phyloP scores from a whole-genome alignment of 441 rosid species.

The Euphorbia schlechtendalii region DNA sequence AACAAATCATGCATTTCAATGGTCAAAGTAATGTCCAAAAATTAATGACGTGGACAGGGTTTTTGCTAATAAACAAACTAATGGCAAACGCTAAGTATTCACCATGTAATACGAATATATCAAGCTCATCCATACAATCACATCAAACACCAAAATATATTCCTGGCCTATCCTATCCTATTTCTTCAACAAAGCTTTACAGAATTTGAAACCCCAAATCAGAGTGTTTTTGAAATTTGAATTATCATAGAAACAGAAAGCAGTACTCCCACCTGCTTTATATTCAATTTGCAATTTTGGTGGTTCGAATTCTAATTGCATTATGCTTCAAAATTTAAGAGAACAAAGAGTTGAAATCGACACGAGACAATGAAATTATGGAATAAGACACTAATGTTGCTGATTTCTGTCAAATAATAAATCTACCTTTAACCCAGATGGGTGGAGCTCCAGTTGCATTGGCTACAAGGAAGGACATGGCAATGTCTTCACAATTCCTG shows the following conservation, averaged over 20 bases:
- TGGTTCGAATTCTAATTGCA: background rate
- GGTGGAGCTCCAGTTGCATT: slow-evolving; percentile 82
- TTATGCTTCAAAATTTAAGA: no score
- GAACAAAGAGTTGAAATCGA: slow-evolving; percentile 4
- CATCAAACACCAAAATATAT: background rate
- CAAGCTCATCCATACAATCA: background rate
- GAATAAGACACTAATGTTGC: slow-evolving; percentile 1
- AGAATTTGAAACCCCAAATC: background rate
- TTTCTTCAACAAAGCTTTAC: no score
- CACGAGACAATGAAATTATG: background rate
- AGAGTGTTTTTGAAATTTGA: background rate
- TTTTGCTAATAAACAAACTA: background rate
- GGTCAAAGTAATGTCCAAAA: background rate
- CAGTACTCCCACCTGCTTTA: no score
- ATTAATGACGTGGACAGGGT: background rate
- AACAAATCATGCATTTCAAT: no score
- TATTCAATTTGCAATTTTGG: slow-evolving; percentile 1
- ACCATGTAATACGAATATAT: no score
- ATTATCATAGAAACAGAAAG: no score
- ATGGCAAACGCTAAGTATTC: no score
- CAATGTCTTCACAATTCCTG: slow-evolving; percentile 98
- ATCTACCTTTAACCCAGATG: slow-evolving; percentile 86
- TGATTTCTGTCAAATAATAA: background rate
- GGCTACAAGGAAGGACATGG: slow-evolving; percentile 94
- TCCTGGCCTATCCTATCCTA: background rate